These are phyloP conservation scores for Anisodus tanguticus DNA, from an alignment of 257 asterid species.

Conservation along the genomic window DNA sequence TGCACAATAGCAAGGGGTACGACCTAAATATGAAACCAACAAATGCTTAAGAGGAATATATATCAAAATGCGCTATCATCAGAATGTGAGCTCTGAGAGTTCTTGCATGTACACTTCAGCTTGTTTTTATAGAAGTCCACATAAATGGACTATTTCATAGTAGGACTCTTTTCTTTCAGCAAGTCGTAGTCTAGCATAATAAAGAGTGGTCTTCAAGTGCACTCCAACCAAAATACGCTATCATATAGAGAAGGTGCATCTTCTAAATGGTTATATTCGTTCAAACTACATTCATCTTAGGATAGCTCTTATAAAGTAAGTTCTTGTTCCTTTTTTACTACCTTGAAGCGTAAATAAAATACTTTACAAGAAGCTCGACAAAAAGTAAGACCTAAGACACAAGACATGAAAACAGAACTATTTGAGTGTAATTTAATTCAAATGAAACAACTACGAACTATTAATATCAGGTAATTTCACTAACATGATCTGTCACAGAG, in stretches of 20 bases:
- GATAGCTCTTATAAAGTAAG: neutral
- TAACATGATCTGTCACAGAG: neutral
- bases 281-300: neutral
- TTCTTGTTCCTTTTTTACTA: constrained; percentile 4
- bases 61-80: neutral
- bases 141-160: constrained; percentile 23
- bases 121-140: constrained; percentile 3
- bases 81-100: constrained; percentile 3
- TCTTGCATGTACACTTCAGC: constrained; percentile 1
- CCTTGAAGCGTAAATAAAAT: constrained; percentile 21
- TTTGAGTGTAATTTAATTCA: constrained; percentile 7
- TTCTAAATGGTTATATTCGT: neutral
- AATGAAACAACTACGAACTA: neutral
- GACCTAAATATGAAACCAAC: constrained; percentile 57
- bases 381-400: neutral
- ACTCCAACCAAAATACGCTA: neutral
- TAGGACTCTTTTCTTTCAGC: constrained; percentile 11
- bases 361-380: neutral
- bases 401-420: constrained; percentile 4
- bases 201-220: neutral
- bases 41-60: constrained; percentile 32
- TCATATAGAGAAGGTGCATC: constrained; percentile 21
- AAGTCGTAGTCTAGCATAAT: neutral
- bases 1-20: constrained; percentile 91
- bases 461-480: neutral